A percentile compares a stretch with the other conserved stretches of the same genome.
Evolutionary conservation across 2,329 filamentous ascomycete species (phyloP).

Genomic region (Sphaerulina vaccinii): DNA sequence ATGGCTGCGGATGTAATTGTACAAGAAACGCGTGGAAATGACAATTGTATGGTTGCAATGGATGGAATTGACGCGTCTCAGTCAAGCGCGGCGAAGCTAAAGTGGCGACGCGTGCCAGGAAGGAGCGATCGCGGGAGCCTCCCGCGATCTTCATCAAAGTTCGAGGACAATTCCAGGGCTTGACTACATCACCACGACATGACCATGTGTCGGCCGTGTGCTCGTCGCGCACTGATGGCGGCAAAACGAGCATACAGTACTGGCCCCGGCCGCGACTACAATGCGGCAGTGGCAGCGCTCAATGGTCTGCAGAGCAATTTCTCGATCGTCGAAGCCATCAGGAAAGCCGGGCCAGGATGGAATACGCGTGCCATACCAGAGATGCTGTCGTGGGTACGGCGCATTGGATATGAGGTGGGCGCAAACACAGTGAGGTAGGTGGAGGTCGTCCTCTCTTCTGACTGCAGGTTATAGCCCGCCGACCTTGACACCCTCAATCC

Average conservation of each 20-base stretch:
- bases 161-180: not conserved
- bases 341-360: slow-evolving; percentile 69
- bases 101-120: too few relatives aligned
- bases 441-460: slow-evolving; percentile 4
- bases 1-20: slow-evolving; percentile 2
- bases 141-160: not conserved
- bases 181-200: not conserved
- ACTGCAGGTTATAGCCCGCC: slow-evolving; percentile 51
- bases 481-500: slow-evolving; percentile 60
- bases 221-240: slow-evolving; percentile 1
- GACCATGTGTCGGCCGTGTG: slow-evolving; percentile 3
- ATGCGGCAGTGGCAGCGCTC: slow-evolving; percentile 68
- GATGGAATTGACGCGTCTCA: slow-evolving; percentile 7
- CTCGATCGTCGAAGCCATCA: slow-evolving; percentile 71
- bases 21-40: not conserved
- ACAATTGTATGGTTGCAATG: not conserved
- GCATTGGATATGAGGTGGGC: slow-evolving; percentile 71
- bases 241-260: slow-evolving; percentile 6
- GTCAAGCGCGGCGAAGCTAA: too few relatives aligned
- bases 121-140: too few relatives aligned
- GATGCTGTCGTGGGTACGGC: slow-evolving; percentile 73
- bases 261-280: slow-evolving; percentile 30
- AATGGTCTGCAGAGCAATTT: slow-evolving; percentile 79
- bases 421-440: slow-evolving; percentile 20
- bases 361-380: slow-evolving; percentile 78